These are phyloP conservation scores for Celoporthe dispersa DNA, from an alignment of 2,329 filamentous ascomycete species.

Conservation along the genomic window DNA sequence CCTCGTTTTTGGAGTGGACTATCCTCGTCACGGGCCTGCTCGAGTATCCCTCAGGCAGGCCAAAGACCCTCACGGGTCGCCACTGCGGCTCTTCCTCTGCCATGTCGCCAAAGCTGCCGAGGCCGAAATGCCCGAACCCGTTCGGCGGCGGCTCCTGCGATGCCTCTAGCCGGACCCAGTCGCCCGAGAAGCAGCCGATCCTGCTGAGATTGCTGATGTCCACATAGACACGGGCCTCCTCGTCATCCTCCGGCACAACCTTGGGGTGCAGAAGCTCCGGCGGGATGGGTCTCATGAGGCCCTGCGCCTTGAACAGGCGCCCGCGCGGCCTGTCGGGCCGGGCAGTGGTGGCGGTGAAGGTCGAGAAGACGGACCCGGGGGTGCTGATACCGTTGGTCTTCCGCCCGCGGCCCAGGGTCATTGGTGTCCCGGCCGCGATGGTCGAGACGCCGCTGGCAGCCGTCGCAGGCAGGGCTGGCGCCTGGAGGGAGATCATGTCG, in stretches of 20 bases:
- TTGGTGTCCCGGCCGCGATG: slow-evolving; percentile 79
- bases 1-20: slow-evolving; percentile 55
- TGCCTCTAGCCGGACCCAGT: slow-evolving; percentile 88
- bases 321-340: slow-evolving; percentile 73
- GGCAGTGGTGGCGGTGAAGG: slow-evolving; percentile 82
- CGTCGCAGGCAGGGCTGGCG: slow-evolving; percentile 77
- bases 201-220: slow-evolving; percentile 84
- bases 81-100: slow-evolving; percentile 68
- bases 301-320: slow-evolving; percentile 83
- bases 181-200: slow-evolving; percentile 94
- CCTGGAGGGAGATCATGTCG: slow-evolving; percentile 88
- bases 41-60: slow-evolving; percentile 77
- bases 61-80: slow-evolving; percentile 87
- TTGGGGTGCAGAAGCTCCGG: slow-evolving; percentile 84
- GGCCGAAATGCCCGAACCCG: slow-evolving; percentile 68
- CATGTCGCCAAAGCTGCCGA: slow-evolving; percentile 68
- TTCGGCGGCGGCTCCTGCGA: slow-evolving; percentile 73
- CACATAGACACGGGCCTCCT: slow-evolving; percentile 87
- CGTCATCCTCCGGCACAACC: slow-evolving; percentile 77
- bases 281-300: slow-evolving; percentile 72
- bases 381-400: slow-evolving; percentile 75
- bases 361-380: slow-evolving; percentile 87
- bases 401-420: slow-evolving; percentile 69
- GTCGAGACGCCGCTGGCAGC: slow-evolving; percentile 80
- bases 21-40: slow-evolving; percentile 65